phyloP scores from a whole-genome alignment of 2,329 filamentous ascomycete genomes.

The Ophiosphaerella narmari region DNA sequence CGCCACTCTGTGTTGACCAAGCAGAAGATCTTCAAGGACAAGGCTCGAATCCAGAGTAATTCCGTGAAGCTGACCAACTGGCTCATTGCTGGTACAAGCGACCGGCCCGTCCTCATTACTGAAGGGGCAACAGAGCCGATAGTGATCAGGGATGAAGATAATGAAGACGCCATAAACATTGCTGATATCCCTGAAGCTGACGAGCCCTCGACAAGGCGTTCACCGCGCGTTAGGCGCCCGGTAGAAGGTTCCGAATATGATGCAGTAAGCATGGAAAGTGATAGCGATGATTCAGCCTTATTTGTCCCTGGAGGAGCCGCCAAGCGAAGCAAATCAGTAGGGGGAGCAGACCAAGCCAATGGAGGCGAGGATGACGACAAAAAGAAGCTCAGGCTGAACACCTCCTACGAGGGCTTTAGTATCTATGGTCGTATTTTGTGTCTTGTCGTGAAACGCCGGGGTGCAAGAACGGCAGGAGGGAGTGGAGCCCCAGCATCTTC shows the following conservation, averaged over 20 bases:
- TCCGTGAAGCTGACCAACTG: slow-evolving; percentile 54
- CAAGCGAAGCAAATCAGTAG: slow-evolving; percentile 27
- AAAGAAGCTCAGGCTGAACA: slow-evolving; percentile 86
- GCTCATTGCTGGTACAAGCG: slow-evolving; percentile 47
- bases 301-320: slow-evolving; percentile 19
- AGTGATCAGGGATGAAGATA: slow-evolving; percentile 62
- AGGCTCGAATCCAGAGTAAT: slow-evolving; percentile 52
- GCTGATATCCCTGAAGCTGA: slow-evolving; percentile 60
- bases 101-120: slow-evolving; percentile 49
- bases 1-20: slow-evolving; percentile 86
- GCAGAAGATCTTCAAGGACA: slow-evolving; percentile 69
- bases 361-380: slow-evolving; percentile 68
- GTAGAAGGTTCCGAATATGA: slow-evolving; percentile 11
- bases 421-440: slow-evolving; percentile 94
- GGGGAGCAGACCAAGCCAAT: slow-evolving; percentile 10
- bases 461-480: slow-evolving; percentile 30
- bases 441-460: slow-evolving; percentile 79
- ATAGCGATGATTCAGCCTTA: slow-evolving; percentile 43
- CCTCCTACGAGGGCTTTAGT: slow-evolving; percentile 91
- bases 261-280: slow-evolving; percentile 23
- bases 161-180: slow-evolving; percentile 57
- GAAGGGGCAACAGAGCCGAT: slow-evolving; percentile 52
- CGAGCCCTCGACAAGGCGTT: slow-evolving; percentile 11
- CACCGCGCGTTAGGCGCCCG: slow-evolving; percentile 21
- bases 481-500: slow-evolving; percentile 29